Evolutionary conservation across 352 stramenopile species (phyloP), one percentile per base, ranked within the genome.

Genomic region (Thalassiosira sp.): DNA sequence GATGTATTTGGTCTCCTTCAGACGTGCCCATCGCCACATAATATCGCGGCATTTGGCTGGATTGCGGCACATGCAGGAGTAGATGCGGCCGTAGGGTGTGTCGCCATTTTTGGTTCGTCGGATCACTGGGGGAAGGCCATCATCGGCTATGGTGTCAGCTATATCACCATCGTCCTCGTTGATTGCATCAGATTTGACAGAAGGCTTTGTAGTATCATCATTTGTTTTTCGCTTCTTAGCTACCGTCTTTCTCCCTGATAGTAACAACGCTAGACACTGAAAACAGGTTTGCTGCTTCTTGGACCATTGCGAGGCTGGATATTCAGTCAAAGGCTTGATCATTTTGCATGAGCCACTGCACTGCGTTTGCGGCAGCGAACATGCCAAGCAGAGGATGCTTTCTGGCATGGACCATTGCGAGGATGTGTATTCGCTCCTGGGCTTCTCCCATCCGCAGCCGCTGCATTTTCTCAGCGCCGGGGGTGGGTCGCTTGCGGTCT

Each of bases 11-110:
- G 2, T 5, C 3, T 54, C 46, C 46, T 13, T 33, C 1, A 54
- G 46, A 54, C 46, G 46, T 33, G 20, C 46, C 18, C 20, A 33
- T 54, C 46, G 46, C 46, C 46, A 54, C 46, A 54, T 13, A 8
- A 51, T 3, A 10, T 51, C 42, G 10, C 42, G 42, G 16, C 42
- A 51, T 3, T 27, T 25, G 11, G 15, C 2, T 51, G 42, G 42
- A 8, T 51, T 51, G 18, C 2, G 18, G 15, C 42, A 51, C 42
- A 27, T 22, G 42, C 42, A 51, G 5, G 42, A 51, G 5, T 16
- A 16, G 3, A 51, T 51, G 42, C 42, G 42, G 3, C 42, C 42
- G 25, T 15, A 22, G 10, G 42, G 42, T 8, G 42, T 27, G 8
- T 51, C 42, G 1, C 42, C 42, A 25, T 51, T 51, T 25, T 51